Evolutionary conservation across 108 stramenopile species (phyloP).

Genomic region (Epipyxis sp.): DNA sequence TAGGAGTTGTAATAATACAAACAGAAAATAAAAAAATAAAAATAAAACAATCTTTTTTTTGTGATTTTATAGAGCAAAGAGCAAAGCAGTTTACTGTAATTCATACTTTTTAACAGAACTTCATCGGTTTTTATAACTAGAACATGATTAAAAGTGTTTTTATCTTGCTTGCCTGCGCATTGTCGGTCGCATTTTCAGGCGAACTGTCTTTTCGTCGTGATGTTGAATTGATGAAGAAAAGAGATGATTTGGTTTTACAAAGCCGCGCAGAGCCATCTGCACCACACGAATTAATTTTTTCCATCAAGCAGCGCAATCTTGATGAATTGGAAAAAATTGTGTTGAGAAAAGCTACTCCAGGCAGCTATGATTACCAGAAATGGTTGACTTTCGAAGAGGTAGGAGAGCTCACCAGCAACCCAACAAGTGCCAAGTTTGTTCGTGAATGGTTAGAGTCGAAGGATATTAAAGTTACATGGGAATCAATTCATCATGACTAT

Average conservation of each 20-base stretch:
- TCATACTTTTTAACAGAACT: no score
- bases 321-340: background rate
- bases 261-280: background rate
- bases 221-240: background rate
- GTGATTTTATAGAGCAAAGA: no score
- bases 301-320: background rate
- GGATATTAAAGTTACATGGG: background rate
- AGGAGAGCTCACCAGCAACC: background rate
- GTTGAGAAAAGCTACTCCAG: background rate
- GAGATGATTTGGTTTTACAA: background rate
- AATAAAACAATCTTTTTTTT: no score
- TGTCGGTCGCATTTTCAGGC: no score
- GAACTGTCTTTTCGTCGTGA: no score
- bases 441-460: background rate
- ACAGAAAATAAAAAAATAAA: no score
- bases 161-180: no score
- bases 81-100: no score
- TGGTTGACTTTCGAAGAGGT: background rate
- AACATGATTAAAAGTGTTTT: no score
- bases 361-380: background rate
- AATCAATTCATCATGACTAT: background rate
- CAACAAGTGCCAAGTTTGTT: background rate
- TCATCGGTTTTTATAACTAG: no score
- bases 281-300: constrained; percentile 8
- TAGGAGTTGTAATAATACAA: no score